Conservation (phyloP, 1,284 basidiomycete genomes). For the Cystobasidium sp. region DNA sequence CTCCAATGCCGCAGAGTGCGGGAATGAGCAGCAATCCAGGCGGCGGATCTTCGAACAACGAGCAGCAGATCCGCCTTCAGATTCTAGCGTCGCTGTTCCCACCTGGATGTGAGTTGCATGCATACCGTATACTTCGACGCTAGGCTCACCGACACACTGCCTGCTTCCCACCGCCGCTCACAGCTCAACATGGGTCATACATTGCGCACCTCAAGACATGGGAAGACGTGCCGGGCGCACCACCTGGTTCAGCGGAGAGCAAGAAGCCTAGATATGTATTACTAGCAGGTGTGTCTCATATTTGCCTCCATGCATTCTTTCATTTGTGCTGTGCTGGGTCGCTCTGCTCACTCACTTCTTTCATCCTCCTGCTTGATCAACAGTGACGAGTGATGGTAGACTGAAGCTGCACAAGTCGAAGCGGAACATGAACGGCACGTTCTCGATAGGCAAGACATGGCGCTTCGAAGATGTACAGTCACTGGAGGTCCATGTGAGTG, state of each 20-base stretch:
- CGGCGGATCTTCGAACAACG: constrained; percentile 33
- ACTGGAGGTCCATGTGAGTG: constrained; percentile 65
- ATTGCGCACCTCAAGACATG: constrained; percentile 86
- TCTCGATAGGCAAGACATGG: constrained; percentile 99
- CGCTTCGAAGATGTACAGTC: constrained; percentile 76
- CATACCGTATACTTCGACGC: background rate
- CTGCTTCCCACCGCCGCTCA: background rate
- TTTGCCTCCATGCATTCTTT: background rate
- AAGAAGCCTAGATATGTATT: constrained; percentile 52
- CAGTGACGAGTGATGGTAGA: constrained; percentile 42
- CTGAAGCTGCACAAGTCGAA: constrained; percentile 85
- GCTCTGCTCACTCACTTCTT: background rate
- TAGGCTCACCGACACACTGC: background rate
- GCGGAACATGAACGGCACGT: constrained; percentile 89
- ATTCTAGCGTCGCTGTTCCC: constrained; percentile 84
- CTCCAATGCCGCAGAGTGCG: constrained; percentile 24
- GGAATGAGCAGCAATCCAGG: constrained; percentile 13
- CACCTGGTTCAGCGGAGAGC: constrained; percentile 31
- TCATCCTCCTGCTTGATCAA: background rate
- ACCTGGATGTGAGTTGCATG: constrained; percentile 56
- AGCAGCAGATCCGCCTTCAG: constrained; percentile 61
- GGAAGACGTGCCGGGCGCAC: constrained; percentile 69
- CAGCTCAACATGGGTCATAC: constrained; percentile 70
- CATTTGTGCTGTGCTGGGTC: background rate
- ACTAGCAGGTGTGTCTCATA: constrained; percentile 46